Conservation (phyloP, 2,329 filamentous ascomycete species). For the Xylariaceae sp. region DNA sequence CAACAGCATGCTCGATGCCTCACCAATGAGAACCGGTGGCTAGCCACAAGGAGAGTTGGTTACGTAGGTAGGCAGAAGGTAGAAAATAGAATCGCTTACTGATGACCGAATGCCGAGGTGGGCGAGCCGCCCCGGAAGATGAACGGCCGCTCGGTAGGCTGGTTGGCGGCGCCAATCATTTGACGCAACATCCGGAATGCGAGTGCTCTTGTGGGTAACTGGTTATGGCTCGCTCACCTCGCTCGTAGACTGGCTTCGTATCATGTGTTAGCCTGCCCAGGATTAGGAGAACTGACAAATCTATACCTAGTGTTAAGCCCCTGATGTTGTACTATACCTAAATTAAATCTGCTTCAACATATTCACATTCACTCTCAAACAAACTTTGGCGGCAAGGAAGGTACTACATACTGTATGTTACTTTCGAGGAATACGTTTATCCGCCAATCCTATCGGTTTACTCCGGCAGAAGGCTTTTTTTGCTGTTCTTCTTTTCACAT, state of each 20-base stretch:
- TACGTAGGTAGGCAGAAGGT: not conserved
- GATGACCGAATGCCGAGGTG: not conserved
- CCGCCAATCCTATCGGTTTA: conserved; percentile 13
- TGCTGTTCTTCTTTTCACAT: too few species aligned
- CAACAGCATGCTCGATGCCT: not conserved
- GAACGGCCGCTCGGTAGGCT: conserved; percentile 30
- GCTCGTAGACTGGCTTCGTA: conserved; percentile 1
- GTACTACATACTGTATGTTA: too few species aligned
- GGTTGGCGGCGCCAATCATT: conserved; percentile 32
- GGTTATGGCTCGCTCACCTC: not conserved
- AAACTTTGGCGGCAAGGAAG: not conserved
- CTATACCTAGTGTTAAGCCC: not conserved
- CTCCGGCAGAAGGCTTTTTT: not conserved
- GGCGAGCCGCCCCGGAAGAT: conserved; percentile 32
- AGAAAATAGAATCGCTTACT: not conserved
- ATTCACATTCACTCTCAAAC: not conserved
- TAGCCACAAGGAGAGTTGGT: conserved; percentile 12
- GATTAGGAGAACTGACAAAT: conserved; percentile 25
- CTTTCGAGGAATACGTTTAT: too few species aligned
- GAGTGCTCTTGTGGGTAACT: not conserved
- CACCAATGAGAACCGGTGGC: conserved; percentile 2
- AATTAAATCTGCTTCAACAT: too few species aligned
- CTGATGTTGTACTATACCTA: not conserved
- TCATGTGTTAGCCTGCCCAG: conserved; percentile 11
- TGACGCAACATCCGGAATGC: conserved; percentile 35